Percentiles rank a stretch among this genome's conserved stretches.
Conservation (phyloP, 129 eudicot genomes). For the Lactuca saligna region DNA sequence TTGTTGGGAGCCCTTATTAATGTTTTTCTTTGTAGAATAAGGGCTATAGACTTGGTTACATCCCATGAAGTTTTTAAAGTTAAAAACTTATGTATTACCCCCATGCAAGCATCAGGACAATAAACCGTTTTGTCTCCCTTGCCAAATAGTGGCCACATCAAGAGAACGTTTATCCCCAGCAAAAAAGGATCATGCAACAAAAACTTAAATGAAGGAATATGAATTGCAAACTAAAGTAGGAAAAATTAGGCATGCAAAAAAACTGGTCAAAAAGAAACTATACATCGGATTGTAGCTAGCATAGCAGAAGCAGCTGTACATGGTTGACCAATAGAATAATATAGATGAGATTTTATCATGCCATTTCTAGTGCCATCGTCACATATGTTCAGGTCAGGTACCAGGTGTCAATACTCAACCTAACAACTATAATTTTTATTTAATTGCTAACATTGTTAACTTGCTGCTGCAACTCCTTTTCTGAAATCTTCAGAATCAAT, state of each 20-base stretch:
- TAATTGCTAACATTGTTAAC: no score
- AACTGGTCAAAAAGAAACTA: background rate
- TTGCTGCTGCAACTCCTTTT: no score
- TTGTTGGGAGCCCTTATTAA: no score
- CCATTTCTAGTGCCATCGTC: conserved; percentile 91
- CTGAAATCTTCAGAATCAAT: no score
- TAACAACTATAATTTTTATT: no score
- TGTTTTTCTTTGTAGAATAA: no score
- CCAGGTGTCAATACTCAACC: background rate
- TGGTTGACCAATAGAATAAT: conserved; percentile 84
- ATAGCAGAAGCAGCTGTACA: conserved; percentile 69
- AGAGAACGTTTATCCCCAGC: conserved; percentile 74
- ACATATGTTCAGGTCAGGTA: conserved; percentile 18
- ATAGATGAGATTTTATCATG: conserved; percentile 86
- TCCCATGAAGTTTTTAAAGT: conserved; percentile 2
- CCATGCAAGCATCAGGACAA: conserved; percentile 96
- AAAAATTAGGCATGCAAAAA: conserved; percentile 3
- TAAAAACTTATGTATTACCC: conserved; percentile 52
- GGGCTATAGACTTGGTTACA: no score
- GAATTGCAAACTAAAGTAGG: background rate
- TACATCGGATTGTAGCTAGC: conserved; percentile 72
- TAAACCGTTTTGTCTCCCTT: conserved; percentile 57
- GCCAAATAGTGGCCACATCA: conserved; percentile 85
- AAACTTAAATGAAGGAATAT: conserved; percentile 2
- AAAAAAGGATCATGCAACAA: conserved; percentile 18